Evolutionary conservation across 345 rosid species (phyloP).

Genomic region (Hibiscus tridactylites): DNA sequence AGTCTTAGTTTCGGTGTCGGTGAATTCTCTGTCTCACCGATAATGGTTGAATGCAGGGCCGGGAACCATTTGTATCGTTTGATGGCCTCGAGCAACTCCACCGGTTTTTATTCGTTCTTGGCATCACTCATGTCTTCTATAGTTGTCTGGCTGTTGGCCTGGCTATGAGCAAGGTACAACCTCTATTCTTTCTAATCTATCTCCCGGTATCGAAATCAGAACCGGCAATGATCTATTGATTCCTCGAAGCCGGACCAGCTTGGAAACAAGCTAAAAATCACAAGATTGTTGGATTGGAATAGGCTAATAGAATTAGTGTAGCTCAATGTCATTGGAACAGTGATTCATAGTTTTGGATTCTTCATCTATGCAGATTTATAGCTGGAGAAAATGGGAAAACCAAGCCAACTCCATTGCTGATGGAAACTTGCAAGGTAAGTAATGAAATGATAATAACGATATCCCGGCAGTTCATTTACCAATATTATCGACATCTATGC

Average conservation of each 20-base stretch:
- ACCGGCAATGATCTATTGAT: no score
- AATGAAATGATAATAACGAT: not conserved
- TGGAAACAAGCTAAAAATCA: not conserved
- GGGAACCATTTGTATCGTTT: constrained; percentile 77
- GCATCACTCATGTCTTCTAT: constrained; percentile 80
- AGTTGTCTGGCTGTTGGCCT: constrained; percentile 84
- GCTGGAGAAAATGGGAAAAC: constrained; percentile 93
- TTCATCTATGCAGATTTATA: constrained; percentile 46
- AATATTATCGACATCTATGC: not conserved
- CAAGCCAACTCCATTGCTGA: constrained; percentile 46
- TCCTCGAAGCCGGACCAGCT: no score
- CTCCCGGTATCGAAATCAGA: not conserved
- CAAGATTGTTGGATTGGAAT: not conserved
- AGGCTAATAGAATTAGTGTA: not conserved
- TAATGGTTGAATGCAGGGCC: constrained; percentile 49
- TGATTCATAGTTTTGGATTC: not conserved
- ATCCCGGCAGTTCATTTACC: not conserved
- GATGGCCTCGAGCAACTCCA: constrained; percentile 89
- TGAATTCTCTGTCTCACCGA: not conserved
- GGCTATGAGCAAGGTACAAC: constrained; percentile 85
- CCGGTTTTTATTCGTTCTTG: constrained; percentile 81
- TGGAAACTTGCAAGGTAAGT: constrained; percentile 51
- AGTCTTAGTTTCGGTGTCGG: not conserved
- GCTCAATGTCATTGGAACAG: not conserved
- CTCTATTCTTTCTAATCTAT: constrained; percentile 9